A percentile compares a stretch with the other conserved stretches of the same genome.
These are phyloP conservation scores for Xylariaceae sp. DNA, from an alignment of 2,329 filamentous ascomycete genomes.

Conservation along the genomic window DNA sequence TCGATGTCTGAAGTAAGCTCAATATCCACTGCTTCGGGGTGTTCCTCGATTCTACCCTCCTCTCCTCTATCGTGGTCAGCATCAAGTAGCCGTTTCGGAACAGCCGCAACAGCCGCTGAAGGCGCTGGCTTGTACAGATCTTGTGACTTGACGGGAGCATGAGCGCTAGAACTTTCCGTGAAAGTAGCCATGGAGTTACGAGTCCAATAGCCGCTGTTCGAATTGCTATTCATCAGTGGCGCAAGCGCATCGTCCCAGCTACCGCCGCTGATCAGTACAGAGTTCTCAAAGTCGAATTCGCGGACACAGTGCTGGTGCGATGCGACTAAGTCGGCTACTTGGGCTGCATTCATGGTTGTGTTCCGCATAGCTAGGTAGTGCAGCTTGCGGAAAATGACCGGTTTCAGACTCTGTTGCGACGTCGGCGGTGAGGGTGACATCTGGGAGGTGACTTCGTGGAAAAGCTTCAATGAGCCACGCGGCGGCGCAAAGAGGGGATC, in stretches of 20 bases:
- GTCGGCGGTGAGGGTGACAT: slow-evolving; percentile 57
- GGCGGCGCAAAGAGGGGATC: slow-evolving; percentile 63
- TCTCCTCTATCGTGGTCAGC: slow-evolving; percentile 31
- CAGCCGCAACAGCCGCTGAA: slow-evolving; percentile 52
- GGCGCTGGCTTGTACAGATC: slow-evolving; percentile 35
- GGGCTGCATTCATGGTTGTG: slow-evolving; percentile 62
- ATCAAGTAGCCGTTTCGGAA: slow-evolving; percentile 45
- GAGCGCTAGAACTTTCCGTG: slow-evolving; percentile 29
- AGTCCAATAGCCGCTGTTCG: slow-evolving; percentile 41
- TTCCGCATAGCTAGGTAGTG: slow-evolving; percentile 68
- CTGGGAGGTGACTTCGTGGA: slow-evolving; percentile 58
- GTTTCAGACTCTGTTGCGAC: slow-evolving; percentile 40
- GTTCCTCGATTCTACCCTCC: slow-evolving; percentile 35
- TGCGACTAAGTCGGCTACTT: slow-evolving; percentile 64
- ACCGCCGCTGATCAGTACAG: slow-evolving; percentile 60
- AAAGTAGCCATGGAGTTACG: slow-evolving; percentile 36
- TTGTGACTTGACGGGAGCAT: slow-evolving; percentile 9
- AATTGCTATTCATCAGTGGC: slow-evolving; percentile 53
- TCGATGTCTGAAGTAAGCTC: slow-evolving; percentile 33
- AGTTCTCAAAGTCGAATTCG: slow-evolving; percentile 76
- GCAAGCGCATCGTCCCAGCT: slow-evolving; percentile 80
- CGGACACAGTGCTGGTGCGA: slow-evolving; percentile 62
- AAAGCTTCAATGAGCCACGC: slow-evolving; percentile 51
- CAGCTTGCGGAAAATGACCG: slow-evolving; percentile 62
- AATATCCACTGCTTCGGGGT: slow-evolving; percentile 28